Conservation (phyloP, 2,329 filamentous ascomycete genomes). For the Juglanconis juglandina region DNA sequence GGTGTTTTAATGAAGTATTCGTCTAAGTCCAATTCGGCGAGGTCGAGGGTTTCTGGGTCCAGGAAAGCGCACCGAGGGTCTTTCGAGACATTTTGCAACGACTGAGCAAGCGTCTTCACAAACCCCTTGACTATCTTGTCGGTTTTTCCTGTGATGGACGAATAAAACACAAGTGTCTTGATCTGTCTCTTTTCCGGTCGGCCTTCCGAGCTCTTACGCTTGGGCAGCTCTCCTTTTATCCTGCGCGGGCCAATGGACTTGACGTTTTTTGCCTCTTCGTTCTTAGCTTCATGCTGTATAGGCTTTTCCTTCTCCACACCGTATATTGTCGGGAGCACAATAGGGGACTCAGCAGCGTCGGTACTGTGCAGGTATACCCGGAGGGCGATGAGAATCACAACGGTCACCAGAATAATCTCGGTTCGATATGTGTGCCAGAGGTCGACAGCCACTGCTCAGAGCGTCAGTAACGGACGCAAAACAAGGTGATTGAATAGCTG, state of each 20-base stretch:
- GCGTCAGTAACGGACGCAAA: neutral
- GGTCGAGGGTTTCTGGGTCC: conserved; percentile 66
- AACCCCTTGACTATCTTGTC: conserved; percentile 68
- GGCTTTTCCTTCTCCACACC: conserved; percentile 8
- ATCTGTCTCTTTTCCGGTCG: conserved; percentile 39
- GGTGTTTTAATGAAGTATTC: conserved; percentile 84
- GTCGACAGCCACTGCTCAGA: conserved; percentile 28
- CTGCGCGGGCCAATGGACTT: conserved; percentile 42
- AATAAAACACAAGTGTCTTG: conserved; percentile 81
- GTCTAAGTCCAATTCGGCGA: conserved; percentile 86
- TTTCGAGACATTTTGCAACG: conserved; percentile 48
- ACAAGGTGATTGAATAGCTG: neutral
- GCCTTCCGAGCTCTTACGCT: conserved; percentile 31
- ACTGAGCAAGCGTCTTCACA: conserved; percentile 47
- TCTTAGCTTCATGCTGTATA: conserved; percentile 13
- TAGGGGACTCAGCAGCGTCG: conserved; percentile 31
- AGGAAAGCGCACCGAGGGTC: conserved; percentile 39
- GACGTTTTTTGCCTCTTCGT: conserved; percentile 26
- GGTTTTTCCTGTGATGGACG: conserved; percentile 80
- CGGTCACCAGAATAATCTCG: conserved; percentile 37
- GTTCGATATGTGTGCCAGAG: conserved; percentile 47
- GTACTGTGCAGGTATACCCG: conserved; percentile 41
- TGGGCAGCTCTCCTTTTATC: conserved; percentile 40
- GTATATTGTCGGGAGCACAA: conserved; percentile 36
- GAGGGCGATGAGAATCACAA: conserved; percentile 36